Evolutionary conservation across 208 protist genomes (phyloP).

Genomic region (Acanthamoeba royreba): DNA sequence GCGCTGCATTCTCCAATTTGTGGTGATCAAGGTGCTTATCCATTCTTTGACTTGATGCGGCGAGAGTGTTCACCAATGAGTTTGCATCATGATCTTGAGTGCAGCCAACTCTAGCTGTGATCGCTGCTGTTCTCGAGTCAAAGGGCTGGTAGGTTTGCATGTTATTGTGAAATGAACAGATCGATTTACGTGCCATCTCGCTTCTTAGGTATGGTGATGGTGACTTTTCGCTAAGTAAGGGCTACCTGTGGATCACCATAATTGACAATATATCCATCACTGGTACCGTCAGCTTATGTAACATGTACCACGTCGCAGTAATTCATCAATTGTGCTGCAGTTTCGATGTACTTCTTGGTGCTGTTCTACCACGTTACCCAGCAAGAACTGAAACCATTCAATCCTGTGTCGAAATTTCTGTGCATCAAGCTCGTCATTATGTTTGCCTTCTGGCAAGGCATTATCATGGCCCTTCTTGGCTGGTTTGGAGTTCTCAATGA

Average conservation of each 20-base stretch:
- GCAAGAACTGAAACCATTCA: slow-evolving; percentile 86
- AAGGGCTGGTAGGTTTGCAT: background rate
- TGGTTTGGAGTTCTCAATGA: slow-evolving; percentile 60
- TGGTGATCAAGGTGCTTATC: slow-evolving; percentile 76
- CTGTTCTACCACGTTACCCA: slow-evolving; percentile 89
- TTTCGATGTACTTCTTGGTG: slow-evolving; percentile 88
- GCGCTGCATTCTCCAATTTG: slow-evolving; percentile 87
- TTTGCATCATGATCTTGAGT: too few relatives aligned
- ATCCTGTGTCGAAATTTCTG: slow-evolving; percentile 89
- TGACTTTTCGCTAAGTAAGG: slow-evolving; percentile 73
- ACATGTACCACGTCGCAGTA: background rate
- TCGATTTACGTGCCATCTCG: too few relatives aligned
- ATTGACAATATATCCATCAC: slow-evolving; percentile 91
- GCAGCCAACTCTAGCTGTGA: background rate
- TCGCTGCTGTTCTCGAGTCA: background rate
- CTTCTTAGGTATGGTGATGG: slow-evolving; percentile 76
- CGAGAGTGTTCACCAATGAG: slow-evolving; percentile 79
- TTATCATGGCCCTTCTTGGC: slow-evolving; percentile 84
- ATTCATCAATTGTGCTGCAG: background rate
- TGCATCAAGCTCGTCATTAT: slow-evolving; percentile 91
- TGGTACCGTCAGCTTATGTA: background rate
- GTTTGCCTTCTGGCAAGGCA: slow-evolving; percentile 90
- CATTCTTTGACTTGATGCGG: slow-evolving; percentile 7
- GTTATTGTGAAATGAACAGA: too few relatives aligned
- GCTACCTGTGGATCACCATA: slow-evolving; percentile 88